A percentile compares a stretch with the other conserved stretches of the same genome.
Evolutionary conservation across 176 grass and related monocot species (phyloP).

Genomic region (Typha latifolia): DNA sequence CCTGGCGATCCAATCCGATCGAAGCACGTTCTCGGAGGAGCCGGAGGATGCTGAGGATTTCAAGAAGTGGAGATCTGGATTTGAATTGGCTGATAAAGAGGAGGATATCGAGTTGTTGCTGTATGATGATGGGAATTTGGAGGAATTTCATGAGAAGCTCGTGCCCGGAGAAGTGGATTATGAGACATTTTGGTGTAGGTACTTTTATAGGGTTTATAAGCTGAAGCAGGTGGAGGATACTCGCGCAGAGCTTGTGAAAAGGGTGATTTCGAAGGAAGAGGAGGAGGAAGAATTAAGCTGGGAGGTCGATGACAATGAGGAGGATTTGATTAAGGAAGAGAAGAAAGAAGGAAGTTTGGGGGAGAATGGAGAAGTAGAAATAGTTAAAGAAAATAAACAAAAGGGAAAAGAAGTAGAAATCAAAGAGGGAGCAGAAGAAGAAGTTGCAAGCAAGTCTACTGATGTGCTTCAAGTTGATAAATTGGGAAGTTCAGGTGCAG

Average conservation of each 20-base stretch:
- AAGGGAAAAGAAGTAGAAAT: conserved; percentile 2
- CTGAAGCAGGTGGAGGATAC: conserved; percentile 77
- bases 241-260: conserved; percentile 69
- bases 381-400: conserved; percentile 7
- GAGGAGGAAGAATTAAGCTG: conserved; percentile 87
- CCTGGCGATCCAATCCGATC: conserved; percentile 63
- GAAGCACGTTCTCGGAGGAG: conserved; percentile 54
- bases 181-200: conserved; percentile 67
- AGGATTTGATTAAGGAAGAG: conserved; percentile 27
- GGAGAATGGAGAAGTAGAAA: not conserved
- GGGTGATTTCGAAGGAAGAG: conserved; percentile 52
- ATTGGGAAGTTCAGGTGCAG: conserved; percentile 29
- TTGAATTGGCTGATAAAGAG: conserved; percentile 49
- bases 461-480: conserved; percentile 15
- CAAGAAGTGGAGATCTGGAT: conserved; percentile 47
- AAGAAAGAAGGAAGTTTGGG: conserved; percentile 17
- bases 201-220: conserved; percentile 70
- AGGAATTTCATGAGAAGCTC: conserved; percentile 48
- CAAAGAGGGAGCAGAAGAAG: conserved; percentile 3
- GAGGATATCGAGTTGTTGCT: conserved; percentile 70
- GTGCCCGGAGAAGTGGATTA: conserved; percentile 53
- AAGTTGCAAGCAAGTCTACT: conserved; percentile 12
- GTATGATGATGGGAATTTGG: conserved; percentile 46
- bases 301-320: conserved; percentile 38
- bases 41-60: conserved; percentile 74